A percentile compares a stretch with the other conserved stretches of the same genome.
Evolutionary conservation across 306 rosid species (phyloP).

Genomic region (Fragaria vesca): DNA sequence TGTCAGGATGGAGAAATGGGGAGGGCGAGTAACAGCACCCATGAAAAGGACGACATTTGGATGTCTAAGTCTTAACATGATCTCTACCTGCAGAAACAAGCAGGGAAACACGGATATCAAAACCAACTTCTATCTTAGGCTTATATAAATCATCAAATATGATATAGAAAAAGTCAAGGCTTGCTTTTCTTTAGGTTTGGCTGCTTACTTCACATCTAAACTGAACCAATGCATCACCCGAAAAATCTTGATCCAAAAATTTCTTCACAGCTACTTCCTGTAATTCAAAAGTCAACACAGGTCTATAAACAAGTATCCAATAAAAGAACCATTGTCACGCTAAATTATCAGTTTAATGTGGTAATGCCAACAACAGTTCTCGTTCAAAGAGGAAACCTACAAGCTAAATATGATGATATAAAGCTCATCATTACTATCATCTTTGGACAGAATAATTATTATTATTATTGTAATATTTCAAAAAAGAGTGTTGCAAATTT

Average conservation of each 20-base stretch:
- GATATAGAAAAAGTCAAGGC: constrained; percentile 8
- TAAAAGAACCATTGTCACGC: background rate
- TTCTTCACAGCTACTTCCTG: constrained; percentile 99
- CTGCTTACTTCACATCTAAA: constrained; percentile 88
- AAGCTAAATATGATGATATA: background rate
- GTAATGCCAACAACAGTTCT: background rate
- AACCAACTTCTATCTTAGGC: background rate
- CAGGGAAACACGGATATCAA: background rate
- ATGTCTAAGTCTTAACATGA: constrained; percentile 95
- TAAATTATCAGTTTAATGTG: constrained; percentile 12
- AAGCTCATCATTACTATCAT: background rate
- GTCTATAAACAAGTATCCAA: constrained; percentile 4
- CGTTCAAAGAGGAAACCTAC: background rate
- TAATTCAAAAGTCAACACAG: constrained; percentile 31
- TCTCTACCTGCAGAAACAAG: constrained; percentile 71
- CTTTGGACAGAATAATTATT: background rate
- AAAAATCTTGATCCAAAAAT: constrained; percentile 91
- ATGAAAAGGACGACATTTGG: constrained; percentile 99
- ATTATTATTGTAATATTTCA: no score
- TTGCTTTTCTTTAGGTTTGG: constrained; percentile 31
- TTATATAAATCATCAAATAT: background rate
- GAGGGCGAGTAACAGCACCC: constrained; percentile 96
- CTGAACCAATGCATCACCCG: constrained; percentile 92
- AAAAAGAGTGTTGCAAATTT: constrained; percentile 12
- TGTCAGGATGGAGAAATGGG: constrained; percentile 91